Evolutionary conservation across 108 stramenopile genomes (phyloP).

Genomic region (Aureococcus anophagefferens): DNA sequence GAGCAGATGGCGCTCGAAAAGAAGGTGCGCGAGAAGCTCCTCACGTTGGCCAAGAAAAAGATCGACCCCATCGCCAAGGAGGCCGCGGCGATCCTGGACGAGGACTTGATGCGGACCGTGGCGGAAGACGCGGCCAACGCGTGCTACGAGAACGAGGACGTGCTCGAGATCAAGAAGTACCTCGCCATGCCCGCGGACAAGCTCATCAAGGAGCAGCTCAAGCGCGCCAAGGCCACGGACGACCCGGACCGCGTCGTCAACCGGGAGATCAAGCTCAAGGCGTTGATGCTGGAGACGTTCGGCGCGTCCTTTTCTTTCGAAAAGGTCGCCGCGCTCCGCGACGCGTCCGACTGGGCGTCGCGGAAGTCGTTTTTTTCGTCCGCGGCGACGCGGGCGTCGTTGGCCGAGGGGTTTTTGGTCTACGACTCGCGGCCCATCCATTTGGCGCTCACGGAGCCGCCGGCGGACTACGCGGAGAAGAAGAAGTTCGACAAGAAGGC

Average conservation of each 20-base stretch:
- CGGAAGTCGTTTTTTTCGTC: conserved; percentile 21
- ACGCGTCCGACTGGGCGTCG: conserved; percentile 37
- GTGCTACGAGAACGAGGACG: conserved; percentile 9
- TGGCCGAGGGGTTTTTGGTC: conserved; percentile 30
- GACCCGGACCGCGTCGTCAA: conserved; percentile 37
- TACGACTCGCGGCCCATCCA: conserved; percentile 18
- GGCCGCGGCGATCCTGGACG: conserved; percentile 33
- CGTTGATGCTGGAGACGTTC: conserved; percentile 39
- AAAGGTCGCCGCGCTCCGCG: conserved; percentile 22
- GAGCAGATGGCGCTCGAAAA: conserved; percentile 29
- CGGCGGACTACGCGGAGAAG: conserved; percentile 12
- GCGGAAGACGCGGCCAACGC: conserved; percentile 1
- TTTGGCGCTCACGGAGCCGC: conserved; percentile 8
- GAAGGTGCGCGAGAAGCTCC: conserved; percentile 11
- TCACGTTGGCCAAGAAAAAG: conserved; percentile 18
- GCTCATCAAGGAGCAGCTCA: conserved; percentile 38
- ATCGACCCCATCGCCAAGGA: conserved; percentile 36
- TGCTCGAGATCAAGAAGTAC: conserved; percentile 31
- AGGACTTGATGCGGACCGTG: conserved; percentile 34
- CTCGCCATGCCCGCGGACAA: conserved; percentile 34
- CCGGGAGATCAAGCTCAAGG: conserved; percentile 47
- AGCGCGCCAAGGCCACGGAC: conserved; percentile 37
- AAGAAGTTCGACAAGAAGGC: conserved; percentile 13
- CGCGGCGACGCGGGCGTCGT: conserved; percentile 25
- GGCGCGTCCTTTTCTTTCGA: conserved; percentile 26